These are phyloP conservation scores for Aspergillus hortae DNA, from an alignment of 2,329 filamentous ascomycete species.

Conservation along the genomic window DNA sequence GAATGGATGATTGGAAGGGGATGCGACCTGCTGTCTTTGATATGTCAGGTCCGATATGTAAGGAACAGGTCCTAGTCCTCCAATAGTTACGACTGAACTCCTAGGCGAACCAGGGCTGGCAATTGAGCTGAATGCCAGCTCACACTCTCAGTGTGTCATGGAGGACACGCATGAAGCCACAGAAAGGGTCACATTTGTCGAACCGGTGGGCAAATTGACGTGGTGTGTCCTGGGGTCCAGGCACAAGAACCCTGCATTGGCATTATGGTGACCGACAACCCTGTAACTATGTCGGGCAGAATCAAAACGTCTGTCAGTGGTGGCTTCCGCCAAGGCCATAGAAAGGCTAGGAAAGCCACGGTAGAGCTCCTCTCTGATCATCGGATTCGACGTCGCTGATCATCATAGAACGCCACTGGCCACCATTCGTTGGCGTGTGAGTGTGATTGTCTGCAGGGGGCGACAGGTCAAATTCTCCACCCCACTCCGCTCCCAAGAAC, in stretches of 20 bases:
- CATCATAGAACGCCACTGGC: slow-evolving; percentile 13
- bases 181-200: neutral
- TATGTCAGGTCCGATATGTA: neutral
- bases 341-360: neutral
- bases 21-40: neutral
- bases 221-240: slow-evolving; percentile 3
- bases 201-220: neutral
- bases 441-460: slow-evolving; percentile 15
- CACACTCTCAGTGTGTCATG: neutral
- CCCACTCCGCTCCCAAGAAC: neutral
- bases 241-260: neutral
- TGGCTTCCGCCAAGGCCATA: neutral
- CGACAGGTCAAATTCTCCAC: slow-evolving; percentile 16
- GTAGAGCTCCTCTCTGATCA: neutral
- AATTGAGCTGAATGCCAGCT: neutral
- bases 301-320: too few relatives aligned
- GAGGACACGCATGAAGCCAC: neutral
- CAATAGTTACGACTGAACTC: neutral
- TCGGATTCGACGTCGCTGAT: slow-evolving; percentile 7
- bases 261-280: neutral
- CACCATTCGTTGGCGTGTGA: slow-evolving; percentile 10
- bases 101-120: neutral
- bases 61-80: neutral
- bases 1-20: neutral
- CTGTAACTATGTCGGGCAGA: too few relatives aligned